phyloP scores from a whole-genome alignment of 2,329 filamentous ascomycete genomes.

The Thermoascus crustaceus region DNA sequence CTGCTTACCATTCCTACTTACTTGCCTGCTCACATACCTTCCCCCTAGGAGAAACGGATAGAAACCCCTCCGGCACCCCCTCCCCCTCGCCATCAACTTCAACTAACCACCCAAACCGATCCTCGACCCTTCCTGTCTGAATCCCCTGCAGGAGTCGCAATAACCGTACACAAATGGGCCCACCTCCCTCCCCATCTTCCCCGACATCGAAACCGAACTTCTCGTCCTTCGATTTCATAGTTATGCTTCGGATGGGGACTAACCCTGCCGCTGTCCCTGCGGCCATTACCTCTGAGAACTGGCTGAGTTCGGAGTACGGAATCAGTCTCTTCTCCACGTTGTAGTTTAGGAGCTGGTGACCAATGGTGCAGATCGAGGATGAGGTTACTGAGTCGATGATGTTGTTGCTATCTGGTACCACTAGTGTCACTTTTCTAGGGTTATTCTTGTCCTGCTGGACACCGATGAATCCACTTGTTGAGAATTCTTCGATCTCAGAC shows the following conservation, averaged over 20 bases:
- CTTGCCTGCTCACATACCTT: no score
- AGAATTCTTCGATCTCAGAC: constrained; percentile 90
- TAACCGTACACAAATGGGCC: constrained; percentile 62
- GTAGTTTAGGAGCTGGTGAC: constrained; percentile 64
- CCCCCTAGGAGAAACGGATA: no score
- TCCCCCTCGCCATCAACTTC: constrained; percentile 29
- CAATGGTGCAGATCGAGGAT: constrained; percentile 69
- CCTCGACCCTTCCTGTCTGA: constrained; percentile 70
- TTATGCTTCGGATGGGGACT: constrained; percentile 87
- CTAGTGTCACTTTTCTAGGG: constrained; percentile 61
- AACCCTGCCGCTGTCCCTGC: constrained; percentile 86
- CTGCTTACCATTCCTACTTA: no score
- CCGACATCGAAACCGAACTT: constrained; percentile 47
- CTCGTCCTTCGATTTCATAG: constrained; percentile 52
- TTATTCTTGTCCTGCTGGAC: constrained; percentile 49
- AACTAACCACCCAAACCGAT: constrained; percentile 64
- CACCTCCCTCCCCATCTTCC: constrained; percentile 47
- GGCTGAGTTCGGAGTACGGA: constrained; percentile 51
- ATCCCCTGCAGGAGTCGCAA: constrained; percentile 75
- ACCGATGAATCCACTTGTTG: constrained; percentile 86
- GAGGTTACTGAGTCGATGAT: constrained; percentile 84
- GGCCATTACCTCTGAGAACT: constrained; percentile 75
- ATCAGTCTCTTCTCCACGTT: constrained; percentile 65
- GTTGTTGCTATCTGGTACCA: constrained; percentile 79
- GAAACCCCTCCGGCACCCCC: constrained; percentile 16